phyloP scores from a whole-genome alignment of 495 filamentous ascomycete species.

The Aspergillus panamensis region DNA sequence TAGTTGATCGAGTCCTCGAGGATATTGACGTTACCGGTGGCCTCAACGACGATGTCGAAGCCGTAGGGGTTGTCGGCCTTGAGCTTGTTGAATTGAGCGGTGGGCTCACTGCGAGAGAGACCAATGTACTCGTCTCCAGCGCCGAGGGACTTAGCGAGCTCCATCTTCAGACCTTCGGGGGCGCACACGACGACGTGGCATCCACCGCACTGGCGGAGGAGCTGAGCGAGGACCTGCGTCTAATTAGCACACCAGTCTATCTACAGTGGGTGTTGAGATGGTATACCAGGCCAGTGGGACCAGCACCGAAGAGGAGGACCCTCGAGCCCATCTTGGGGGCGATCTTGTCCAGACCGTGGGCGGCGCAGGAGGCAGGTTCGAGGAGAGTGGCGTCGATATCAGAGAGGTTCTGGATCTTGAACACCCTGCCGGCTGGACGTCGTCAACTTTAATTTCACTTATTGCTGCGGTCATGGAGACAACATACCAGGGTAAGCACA shows the following conservation, averaged over 20 bases:
- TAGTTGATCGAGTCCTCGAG: slow-evolving; percentile 69
- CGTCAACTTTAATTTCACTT: slow-evolving; percentile 22
- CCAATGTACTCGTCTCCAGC: slow-evolving; percentile 63
- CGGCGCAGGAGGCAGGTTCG: slow-evolving; percentile 68
- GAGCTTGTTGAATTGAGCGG: slow-evolving; percentile 56
- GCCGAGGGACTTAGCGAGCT: slow-evolving; percentile 63
- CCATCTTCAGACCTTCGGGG: slow-evolving; percentile 64
- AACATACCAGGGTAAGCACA: slow-evolving; percentile 43
- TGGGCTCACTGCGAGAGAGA: slow-evolving; percentile 54
- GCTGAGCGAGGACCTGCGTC: slow-evolving; percentile 50
- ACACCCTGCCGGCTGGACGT: slow-evolving; percentile 55
- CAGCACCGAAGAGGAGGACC: slow-evolving; percentile 64
- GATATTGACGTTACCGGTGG: slow-evolving; percentile 62
- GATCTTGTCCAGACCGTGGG: slow-evolving; percentile 70
- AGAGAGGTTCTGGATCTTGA: slow-evolving; percentile 66
- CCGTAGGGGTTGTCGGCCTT: slow-evolving; percentile 66
- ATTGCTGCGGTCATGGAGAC: neutral
- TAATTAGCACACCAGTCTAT: neutral
- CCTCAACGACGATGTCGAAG: slow-evolving; percentile 65
- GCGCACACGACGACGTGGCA: slow-evolving; percentile 64
- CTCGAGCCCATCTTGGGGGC: slow-evolving; percentile 64
- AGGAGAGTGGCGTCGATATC: slow-evolving; percentile 70
- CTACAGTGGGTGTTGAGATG: neutral
- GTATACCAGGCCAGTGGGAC: slow-evolving; percentile 59
- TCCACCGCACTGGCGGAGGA: slow-evolving; percentile 61